These are phyloP conservation scores for Fusarium sp. DNA, from an alignment of 2,329 filamentous ascomycete genomes.

Conservation along the genomic window DNA sequence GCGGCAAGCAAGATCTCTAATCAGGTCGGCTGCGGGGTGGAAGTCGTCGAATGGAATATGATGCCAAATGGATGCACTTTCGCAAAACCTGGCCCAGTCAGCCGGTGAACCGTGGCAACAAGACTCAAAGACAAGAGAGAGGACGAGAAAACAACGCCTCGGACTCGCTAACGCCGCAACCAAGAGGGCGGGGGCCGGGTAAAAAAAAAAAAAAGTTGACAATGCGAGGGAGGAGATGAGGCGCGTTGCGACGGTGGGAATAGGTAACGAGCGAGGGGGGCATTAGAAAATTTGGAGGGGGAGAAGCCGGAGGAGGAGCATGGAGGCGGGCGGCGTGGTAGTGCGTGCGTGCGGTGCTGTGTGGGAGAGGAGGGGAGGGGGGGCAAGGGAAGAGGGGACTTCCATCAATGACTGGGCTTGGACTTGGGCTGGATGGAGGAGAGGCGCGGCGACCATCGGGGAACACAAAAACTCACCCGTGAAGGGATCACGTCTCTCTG, in stretches of 20 bases:
- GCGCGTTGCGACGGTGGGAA: conserved; percentile 27
- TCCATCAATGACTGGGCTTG: neutral
- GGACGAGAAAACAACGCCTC: conserved; percentile 18
- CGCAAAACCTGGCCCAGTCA: conserved; percentile 42
- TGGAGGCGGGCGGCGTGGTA: conserved; percentile 20
- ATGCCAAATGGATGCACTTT: conserved; percentile 51
- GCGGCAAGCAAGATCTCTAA: conserved; percentile 46
- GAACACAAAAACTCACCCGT: conserved; percentile 49
- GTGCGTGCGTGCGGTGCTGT: conserved; percentile 8
- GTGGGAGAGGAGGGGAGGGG: conserved; percentile 1
- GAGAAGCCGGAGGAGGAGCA: conserved; percentile 30
- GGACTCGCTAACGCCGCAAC: conserved; percentile 29
- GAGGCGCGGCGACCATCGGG: conserved; percentile 30
- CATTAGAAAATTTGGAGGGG: conserved; percentile 36
- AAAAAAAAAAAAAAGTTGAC: conserved; percentile 25
- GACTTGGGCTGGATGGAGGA: neutral
- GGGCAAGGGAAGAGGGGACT: conserved; percentile 36
- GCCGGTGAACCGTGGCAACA: conserved; percentile 31
- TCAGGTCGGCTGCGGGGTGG: conserved; percentile 45
- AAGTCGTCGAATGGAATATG: conserved; percentile 42
- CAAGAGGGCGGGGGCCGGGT: conserved; percentile 10
- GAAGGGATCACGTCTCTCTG: conserved; percentile 56
- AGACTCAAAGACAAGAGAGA: conserved; percentile 8
- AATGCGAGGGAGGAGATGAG: conserved; percentile 28
- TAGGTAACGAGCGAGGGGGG: conserved; percentile 15